Base-by-base conservation (phyloP, 1,139 yeast genomes). In the Yamadazyma diddensiae region DNA sequence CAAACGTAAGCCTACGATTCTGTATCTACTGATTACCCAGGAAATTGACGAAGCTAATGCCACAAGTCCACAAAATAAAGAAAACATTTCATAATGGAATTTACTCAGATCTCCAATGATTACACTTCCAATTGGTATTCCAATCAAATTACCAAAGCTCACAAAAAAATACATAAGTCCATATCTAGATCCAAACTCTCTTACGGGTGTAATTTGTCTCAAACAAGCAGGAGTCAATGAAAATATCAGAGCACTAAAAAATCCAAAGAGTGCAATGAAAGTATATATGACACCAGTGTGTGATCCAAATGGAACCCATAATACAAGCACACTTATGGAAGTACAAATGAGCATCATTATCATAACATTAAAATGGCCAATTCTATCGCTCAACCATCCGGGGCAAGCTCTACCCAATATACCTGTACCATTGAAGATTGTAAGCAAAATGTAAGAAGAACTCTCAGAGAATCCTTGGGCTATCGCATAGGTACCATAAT, bases 51-150 rank as follows among this genome's bases (percentile, higher is more conserved):
- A 65, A 1, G 46, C 40, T 5, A 53, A 33, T 2, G 65, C 48
- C 24, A 65, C 49, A 12, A 54, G 39, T 4, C 69, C 70, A 34
- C 62, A 62, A 37, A 65, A 55, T 26, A 64, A 39, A 3, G 62
- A 57, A 45, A 66, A 67, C 50, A 57, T 50, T 22, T 50, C 42
- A 38, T 67, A 68, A 26, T 57, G 53, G 16, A 46, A 50, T 21
- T 43, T 42, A 21, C 55, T 48, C 17, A 65, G 66, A 25, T 55
- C 43, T 7, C 62, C 64, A 25, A 68, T 66, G 16, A 68, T 60
- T n/a, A 64, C 59, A 17, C 70, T 67, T 4, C 65, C 71, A n/a
- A 64, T 44, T 3, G 73, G 73, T n/a, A 68, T 56, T 11, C 70
- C 72, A 30, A 67, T 50, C 27, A 67, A 50, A 34, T 63, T 65